phyloP scores from a whole-genome alignment of 371 early-diverging fungal genomes.

The Mortierella sp. region DNA sequence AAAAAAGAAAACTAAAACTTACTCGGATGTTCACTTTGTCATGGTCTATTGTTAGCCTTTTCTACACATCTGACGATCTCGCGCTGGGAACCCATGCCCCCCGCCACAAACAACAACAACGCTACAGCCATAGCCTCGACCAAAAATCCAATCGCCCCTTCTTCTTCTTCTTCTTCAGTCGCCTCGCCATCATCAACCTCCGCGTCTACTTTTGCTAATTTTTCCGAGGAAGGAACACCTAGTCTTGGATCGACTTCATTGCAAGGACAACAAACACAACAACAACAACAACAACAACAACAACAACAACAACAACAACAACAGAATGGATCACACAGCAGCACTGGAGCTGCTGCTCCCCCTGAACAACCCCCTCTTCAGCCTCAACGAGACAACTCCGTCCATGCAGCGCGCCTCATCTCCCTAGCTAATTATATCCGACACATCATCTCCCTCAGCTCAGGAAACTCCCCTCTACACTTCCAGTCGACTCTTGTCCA shows the following conservation, averaged over 20 bases:
- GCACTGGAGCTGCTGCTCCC: not conserved
- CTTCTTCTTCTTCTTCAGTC: not conserved
- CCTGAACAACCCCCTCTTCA: not conserved
- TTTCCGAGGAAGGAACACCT: constrained; percentile 11
- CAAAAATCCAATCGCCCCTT: not conserved
- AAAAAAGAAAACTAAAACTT: not conserved
- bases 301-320: not conserved
- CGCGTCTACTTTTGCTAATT: not conserved
- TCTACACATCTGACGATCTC: constrained; percentile 50
- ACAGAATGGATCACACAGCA: not conserved
- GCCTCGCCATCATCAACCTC: constrained; percentile 9
- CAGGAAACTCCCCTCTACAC: constrained; percentile 30
- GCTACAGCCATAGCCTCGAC: constrained; percentile 11
- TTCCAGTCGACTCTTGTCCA: constrained; percentile 18
- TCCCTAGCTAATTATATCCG: constrained; percentile 57
- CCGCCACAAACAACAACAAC: not conserved
- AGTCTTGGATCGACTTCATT: not conserved
- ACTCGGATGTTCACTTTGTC: not conserved
- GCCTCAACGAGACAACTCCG: constrained; percentile 13
- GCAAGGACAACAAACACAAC: not conserved
- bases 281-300: constrained; percentile 7
- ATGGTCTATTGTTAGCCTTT: constrained; percentile 36
- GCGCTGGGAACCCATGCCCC: constrained; percentile 41
- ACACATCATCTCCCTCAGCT: constrained; percentile 45
- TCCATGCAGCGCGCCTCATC: constrained; percentile 39